phyloP scores from a whole-genome alignment of 2,329 filamentous ascomycete species.

The Penicillium sp. region DNA sequence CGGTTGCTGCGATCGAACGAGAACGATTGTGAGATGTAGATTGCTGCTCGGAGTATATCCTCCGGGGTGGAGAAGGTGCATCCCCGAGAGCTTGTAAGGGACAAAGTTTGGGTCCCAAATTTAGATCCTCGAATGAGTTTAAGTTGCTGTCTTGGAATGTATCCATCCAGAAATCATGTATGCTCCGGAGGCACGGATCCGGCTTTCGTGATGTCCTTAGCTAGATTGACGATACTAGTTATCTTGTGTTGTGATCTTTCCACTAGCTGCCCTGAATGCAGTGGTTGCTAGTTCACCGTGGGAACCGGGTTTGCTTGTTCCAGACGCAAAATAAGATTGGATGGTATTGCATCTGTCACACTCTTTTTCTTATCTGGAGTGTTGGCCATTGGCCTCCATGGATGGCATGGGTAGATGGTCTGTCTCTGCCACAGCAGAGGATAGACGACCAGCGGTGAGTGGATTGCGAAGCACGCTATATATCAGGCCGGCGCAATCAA shows the following conservation, averaged over 20 bases:
- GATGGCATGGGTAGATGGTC: background rate
- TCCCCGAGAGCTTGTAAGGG: conserved; percentile 36
- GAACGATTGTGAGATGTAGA: conserved; percentile 54
- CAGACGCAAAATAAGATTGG: background rate
- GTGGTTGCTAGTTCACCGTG: background rate
- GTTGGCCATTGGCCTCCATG: background rate
- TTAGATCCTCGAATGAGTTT: conserved; percentile 19
- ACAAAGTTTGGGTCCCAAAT: conserved; percentile 16
- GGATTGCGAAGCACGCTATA: background rate
- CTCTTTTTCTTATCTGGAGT: background rate
- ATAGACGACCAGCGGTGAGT: background rate
- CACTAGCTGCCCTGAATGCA: background rate
- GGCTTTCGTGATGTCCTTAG: conserved; percentile 3
- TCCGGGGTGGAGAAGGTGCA: conserved; percentile 51
- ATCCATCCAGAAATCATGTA: conserved; percentile 16
- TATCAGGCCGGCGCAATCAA: background rate
- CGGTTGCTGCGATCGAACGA: conserved; percentile 43
- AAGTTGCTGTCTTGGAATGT: conserved; percentile 13
- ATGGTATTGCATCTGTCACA: background rate
- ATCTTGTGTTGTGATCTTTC: background rate
- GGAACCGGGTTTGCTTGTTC: background rate
- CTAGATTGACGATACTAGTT: conserved; percentile 3
- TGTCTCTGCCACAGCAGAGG: background rate
- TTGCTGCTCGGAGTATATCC: conserved; percentile 49
- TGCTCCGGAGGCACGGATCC: conserved; percentile 19